Percentiles rank a stretch among this genome's conserved stretches.
Evolutionary conservation across 305 asterid species (phyloP).

Genomic region (Rubia tinctorum): DNA sequence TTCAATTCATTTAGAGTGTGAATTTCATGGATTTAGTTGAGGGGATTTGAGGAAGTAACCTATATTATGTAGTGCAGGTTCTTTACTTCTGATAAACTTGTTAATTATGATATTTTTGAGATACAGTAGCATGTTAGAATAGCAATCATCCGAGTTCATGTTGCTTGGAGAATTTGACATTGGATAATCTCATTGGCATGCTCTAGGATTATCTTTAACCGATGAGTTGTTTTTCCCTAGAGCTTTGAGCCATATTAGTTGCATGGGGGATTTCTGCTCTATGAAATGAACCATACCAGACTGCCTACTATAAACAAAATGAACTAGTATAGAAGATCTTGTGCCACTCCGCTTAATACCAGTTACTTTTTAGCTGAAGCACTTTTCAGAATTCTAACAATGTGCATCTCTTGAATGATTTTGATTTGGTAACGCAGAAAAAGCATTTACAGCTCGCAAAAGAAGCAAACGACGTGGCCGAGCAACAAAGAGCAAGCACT

Average conservation of each 20-base stretch:
- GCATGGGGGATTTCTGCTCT: neutral
- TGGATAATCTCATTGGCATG: neutral
- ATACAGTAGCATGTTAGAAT: neutral
- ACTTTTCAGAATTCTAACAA: neutral
- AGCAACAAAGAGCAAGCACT: conserved; percentile 96
- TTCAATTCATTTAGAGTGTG: neutral
- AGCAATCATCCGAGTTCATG: neutral
- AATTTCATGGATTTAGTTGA: neutral
- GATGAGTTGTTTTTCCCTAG: neutral
- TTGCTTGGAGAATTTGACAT: neutral
- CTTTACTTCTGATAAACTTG: neutral
- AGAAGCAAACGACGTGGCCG: conserved; percentile 63
- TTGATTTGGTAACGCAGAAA: conserved; percentile 48
- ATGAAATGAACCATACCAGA: neutral
- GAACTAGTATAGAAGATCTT: neutral
- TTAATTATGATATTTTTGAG: neutral
- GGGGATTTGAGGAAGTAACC: neutral
- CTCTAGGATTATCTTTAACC: neutral
- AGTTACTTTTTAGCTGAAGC: neutral
- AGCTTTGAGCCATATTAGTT: neutral
- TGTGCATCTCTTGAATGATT: neutral
- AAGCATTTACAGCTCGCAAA: conserved; percentile 84
- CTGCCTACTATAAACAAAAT: neutral
- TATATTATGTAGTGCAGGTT: neutral
- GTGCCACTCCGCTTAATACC: neutral